Conservation (phyloP, 345 rosid species). For the Cardamine occulta region DNA sequence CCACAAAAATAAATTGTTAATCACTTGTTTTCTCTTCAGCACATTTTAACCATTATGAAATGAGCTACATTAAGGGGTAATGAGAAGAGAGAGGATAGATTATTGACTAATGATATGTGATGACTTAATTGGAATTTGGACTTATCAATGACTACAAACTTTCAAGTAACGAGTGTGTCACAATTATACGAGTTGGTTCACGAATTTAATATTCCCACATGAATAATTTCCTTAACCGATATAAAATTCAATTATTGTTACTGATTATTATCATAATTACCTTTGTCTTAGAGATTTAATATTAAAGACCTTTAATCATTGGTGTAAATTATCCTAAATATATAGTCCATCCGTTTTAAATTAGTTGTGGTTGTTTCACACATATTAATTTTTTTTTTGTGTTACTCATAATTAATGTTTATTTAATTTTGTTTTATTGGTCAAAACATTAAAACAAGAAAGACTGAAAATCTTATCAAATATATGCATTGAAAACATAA, state of each 20-base stretch:
- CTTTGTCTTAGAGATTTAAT: background rate
- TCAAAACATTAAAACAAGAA: too few relatives aligned
- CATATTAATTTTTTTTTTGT: too few relatives aligned
- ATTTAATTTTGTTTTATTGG: too few relatives aligned
- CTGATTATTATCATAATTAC: slow-evolving; percentile 16
- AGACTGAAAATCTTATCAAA: too few relatives aligned
- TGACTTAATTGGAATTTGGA: slow-evolving; percentile 33
- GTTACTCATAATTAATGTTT: too few relatives aligned
- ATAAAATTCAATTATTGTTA: background rate
- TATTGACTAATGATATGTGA: slow-evolving; percentile 43
- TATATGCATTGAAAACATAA: too few relatives aligned
- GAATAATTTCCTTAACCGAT: slow-evolving; percentile 34
- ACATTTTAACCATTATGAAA: slow-evolving; percentile 17
- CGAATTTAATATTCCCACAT: slow-evolving; percentile 36
- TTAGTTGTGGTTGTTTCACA: too few relatives aligned
- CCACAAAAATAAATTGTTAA: too few relatives aligned
- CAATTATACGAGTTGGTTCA: slow-evolving; percentile 33
- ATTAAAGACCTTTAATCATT: slow-evolving; percentile 30
- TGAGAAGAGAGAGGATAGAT: slow-evolving; percentile 31
- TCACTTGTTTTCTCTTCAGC: background rate
- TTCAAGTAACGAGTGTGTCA: slow-evolving; percentile 40
- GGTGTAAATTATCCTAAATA: background rate
- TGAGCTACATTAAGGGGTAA: slow-evolving; percentile 9
- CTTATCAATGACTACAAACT: slow-evolving; percentile 39
- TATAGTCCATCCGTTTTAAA: too few relatives aligned